Evolutionary conservation across 108 stramenopile species (phyloP).

Genomic region (Licmophora abbreviata): DNA sequence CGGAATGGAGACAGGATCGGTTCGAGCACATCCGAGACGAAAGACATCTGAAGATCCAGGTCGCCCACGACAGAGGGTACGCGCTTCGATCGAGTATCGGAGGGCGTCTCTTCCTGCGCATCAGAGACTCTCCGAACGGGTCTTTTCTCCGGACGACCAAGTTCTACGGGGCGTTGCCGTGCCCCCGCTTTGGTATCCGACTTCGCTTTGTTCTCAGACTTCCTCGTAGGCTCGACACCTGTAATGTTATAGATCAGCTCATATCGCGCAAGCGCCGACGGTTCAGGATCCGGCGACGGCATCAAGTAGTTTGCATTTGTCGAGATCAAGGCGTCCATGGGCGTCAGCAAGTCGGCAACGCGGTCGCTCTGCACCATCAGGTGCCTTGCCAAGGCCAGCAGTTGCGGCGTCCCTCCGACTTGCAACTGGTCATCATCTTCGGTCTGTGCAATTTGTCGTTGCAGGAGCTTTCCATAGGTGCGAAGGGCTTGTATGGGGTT

Average conservation of each 20-base stretch:
- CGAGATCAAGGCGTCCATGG: conserved; percentile 64
- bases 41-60: conserved; percentile 58
- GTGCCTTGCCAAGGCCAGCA: conserved; percentile 55
- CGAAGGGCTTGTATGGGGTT: conserved; percentile 80
- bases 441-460: conserved; percentile 53
- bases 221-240: background rate
- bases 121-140: conserved; percentile 4
- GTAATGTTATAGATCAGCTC: background rate
- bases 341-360: conserved; percentile 63
- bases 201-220: conserved; percentile 1
- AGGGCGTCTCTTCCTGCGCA: conserved; percentile 10
- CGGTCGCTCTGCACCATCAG: conserved; percentile 79
- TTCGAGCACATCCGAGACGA: conserved; percentile 63
- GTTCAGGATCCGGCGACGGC: conserved; percentile 9
- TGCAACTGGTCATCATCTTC: conserved; percentile 1
- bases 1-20: conserved; percentile 48
- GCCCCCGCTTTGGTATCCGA: conserved; percentile 11
- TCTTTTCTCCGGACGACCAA: background rate
- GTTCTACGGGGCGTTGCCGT: background rate
- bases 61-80: conserved; percentile 30
- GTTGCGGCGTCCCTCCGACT: conserved; percentile 22
- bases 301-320: conserved; percentile 6
- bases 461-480: conserved; percentile 76
- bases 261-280: conserved; percentile 3
- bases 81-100: conserved; percentile 1